These are phyloP conservation scores for Aegilops sharonensis DNA, from an alignment of 176 grass and related monocot genomes.

Conservation along the genomic window DNA sequence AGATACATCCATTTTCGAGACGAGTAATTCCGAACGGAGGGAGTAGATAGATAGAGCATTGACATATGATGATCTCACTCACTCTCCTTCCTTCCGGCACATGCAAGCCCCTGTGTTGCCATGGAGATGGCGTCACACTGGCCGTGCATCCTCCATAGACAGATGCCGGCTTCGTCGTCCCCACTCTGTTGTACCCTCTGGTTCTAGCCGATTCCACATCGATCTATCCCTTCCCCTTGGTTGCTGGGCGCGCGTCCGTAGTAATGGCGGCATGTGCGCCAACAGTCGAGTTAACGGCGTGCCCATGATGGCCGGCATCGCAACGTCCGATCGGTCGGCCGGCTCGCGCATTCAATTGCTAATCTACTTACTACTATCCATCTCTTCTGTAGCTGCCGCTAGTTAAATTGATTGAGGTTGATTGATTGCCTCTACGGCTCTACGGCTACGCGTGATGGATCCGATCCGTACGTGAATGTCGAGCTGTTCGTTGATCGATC, in stretches of 20 bases:
- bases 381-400: background rate
- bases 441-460: too few species aligned
- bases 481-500: too few species aligned
- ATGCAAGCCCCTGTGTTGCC: too few species aligned
- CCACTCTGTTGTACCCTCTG: too few species aligned
- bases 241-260: too few species aligned
- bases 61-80: too few species aligned
- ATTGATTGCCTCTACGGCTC: background rate
- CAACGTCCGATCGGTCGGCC: background rate
- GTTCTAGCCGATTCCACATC: background rate
- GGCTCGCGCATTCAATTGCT: background rate
- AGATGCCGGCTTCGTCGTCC: background rate
- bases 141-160: background rate
- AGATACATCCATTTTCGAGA: too few species aligned
- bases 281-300: background rate
- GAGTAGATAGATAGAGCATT: too few species aligned
- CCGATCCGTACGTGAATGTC: background rate
- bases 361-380: background rate
- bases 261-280: background rate
- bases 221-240: background rate
- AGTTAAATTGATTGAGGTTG: background rate
- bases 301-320: background rate
- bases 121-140: too few species aligned
- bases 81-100: too few species aligned
- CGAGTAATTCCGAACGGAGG: too few species aligned